Evolutionary conservation across 2,329 filamentous ascomycete genomes (phyloP), one percentile per base, ranked within the genome.

Genomic region (Colletotrichum cordylinicola): DNA sequence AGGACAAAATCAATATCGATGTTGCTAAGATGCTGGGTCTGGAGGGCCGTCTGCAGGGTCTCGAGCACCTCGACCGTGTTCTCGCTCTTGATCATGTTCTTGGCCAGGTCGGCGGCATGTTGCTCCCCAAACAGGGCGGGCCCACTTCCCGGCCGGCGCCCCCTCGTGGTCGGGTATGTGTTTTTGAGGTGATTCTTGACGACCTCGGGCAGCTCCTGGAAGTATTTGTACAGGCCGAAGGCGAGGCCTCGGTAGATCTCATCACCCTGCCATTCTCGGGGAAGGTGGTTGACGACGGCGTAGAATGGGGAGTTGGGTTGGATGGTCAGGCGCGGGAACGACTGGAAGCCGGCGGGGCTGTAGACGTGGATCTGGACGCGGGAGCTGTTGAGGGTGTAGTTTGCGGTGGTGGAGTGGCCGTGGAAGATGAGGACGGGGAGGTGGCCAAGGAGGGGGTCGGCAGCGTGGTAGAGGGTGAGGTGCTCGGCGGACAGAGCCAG

Each of bases 361-460:
- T 98, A 95, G 85, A 99, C 91, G 85, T 98, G 97, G 78, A 97
- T 91, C 87, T 98, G 96, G 79, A 98, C 96, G 84, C 97, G 94
- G 78, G 96, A 98, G 86, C 94, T 96, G 86, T 95, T 98, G 81
- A 93, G 92, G 65, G 93, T 95, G 79, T 94, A 94, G 86, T 98
- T 98, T 81, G 95, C 93, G 58, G 95, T 98, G 35, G 96, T 96
- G 62, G 96, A 96, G 18, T 96, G 92, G 16, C 96, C 96, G 84
- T 98, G 95, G 89, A 98, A 98, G 84, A 98, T 90, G 79, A 98
- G 90, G 80, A 98, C 89, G 67, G 96, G 93, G 77, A 96, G 89
- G 86, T 96, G 91, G 85, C 93, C 93, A 72, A 98, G 93, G 79
- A 96, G 88, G 77, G 95, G 92, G 85, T 99, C 97, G 83, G 93